phyloP scores from a whole-genome alignment of 164 flowering plant genomes.

The Kalanchoe fedtschenkoi region DNA sequence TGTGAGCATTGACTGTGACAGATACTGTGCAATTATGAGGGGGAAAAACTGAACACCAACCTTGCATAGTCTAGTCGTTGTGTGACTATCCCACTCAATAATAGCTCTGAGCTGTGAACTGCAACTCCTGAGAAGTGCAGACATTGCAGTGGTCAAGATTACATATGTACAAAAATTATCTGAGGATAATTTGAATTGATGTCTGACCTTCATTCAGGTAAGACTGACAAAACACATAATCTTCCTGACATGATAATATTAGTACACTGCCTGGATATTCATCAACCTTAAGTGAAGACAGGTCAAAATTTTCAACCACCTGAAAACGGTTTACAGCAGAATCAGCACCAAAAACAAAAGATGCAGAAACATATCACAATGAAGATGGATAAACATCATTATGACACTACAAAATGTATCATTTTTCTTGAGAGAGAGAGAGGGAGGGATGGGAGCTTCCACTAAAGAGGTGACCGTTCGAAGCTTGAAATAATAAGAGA shows the following conservation, averaged over 20 bases:
- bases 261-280: conserved; percentile 46
- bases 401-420: too few relatives aligned
- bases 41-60: conserved; percentile 21
- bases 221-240: conserved; percentile 56
- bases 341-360: not conserved
- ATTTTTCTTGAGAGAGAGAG: too few relatives aligned
- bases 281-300: conserved; percentile 42
- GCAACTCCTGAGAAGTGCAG: conserved; percentile 48
- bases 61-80: conserved; percentile 81
- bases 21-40: not conserved
- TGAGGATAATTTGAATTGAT: not conserved
- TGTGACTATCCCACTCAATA: conserved; percentile 80
- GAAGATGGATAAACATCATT: too few relatives aligned
- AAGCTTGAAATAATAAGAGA: not conserved
- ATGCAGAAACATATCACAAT: too few relatives aligned
- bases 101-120: conserved; percentile 72
- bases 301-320: conserved; percentile 64
- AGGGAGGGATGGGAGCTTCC: too few relatives aligned
- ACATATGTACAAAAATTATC: not conserved
- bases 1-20: not conserved
- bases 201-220: conserved; percentile 64
- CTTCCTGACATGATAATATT: conserved; percentile 85
- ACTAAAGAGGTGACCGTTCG: not conserved
- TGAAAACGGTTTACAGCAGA: conserved; percentile 16
- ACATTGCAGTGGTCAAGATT: not conserved